Evolutionary conservation across 2,329 filamentous ascomycete species (phyloP).

Genomic region (Trichoderma aggressivum): DNA sequence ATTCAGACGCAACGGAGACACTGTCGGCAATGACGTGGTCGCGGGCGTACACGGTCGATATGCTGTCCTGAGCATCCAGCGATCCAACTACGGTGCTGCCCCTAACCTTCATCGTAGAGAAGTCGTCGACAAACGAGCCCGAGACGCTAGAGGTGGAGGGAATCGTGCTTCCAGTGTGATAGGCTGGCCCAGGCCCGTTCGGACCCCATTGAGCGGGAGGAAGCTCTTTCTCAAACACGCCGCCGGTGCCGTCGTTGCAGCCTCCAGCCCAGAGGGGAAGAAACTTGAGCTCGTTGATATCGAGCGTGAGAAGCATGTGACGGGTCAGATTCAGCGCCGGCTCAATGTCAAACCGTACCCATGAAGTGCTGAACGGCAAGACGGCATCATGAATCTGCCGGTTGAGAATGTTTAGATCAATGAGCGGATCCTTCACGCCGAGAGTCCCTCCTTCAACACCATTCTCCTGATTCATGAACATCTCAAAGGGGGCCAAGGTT

Average conservation of each 20-base stretch:
- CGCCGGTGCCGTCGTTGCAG: constrained; percentile 49
- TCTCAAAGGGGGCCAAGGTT: background rate
- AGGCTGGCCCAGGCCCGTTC: constrained; percentile 45
- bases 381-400: constrained; percentile 23
- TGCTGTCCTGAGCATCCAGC: constrained; percentile 39
- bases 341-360: constrained; percentile 31
- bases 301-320: constrained; percentile 51
- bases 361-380: constrained; percentile 24
- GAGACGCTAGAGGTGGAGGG: constrained; percentile 35
- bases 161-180: constrained; percentile 43
- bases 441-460: background rate
- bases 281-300: constrained; percentile 57
- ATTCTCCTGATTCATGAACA: background rate
- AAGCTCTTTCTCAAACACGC: constrained; percentile 43
- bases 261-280: constrained; percentile 64
- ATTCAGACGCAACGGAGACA: constrained; percentile 34
- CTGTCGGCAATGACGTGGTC: constrained; percentile 35
- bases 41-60: constrained; percentile 35
- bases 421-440: constrained; percentile 18
- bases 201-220: constrained; percentile 45
- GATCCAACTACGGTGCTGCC: constrained; percentile 35
- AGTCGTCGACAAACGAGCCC: constrained; percentile 35
- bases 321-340: constrained; percentile 36
- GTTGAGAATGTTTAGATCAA: constrained; percentile 26
- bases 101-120: constrained; percentile 34